Evolutionary conservation across 1,284 basidiomycete species (phyloP), one percentile per base, ranked within the genome.

Genomic region (Ganoderma sinense): DNA sequence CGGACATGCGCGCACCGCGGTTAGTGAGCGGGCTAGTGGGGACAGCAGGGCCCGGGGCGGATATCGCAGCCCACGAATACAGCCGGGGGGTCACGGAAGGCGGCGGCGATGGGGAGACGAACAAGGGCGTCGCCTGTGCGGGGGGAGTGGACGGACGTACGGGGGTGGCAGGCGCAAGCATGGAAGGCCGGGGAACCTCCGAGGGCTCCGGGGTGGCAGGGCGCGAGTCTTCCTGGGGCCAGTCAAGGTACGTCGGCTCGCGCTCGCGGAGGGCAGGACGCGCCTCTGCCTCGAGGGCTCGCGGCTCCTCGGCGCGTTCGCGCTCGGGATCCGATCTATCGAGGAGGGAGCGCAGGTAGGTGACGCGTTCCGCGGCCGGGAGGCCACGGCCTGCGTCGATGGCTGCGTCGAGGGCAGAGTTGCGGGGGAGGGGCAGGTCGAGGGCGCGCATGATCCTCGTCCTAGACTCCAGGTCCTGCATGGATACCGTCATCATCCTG

Each of bases 1-100:
- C 75, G 26, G 79, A 79, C 67, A 75, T 73, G 41, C 78, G 75
- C 6, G 78, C 78, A 59, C 72, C 69, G 68, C 74, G 76, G 72
- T 79, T 79, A 26, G 75, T 73, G 55, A 80, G 75, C 4, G 78
- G 78, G 48, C 76, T 74, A 10, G 66, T n/a, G 26, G 73, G 74
- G 14, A 65, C 63, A 45, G 69, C 65, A 20, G 67, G 65, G n/a
- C 58, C 41, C 4, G 73, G 69, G 26, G 64, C 43, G 8, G 62
- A 33, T 26, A 65, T 23, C n/a, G 59, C 36, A 18, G 60, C n/a
- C 78, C 78, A 77, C 45, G 71, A 73, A 68, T 76, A 78, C 16
- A 78, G 69, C 26, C 75, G 59, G 2, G 77, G 78, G 16, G 77
- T 78, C 29, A 77, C 75, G 39, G 78, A 69, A 7, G 78, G 77